phyloP scores from a whole-genome alignment of 1,284 basidiomycete species.

The Rhodotorula mucilaginosa region DNA sequence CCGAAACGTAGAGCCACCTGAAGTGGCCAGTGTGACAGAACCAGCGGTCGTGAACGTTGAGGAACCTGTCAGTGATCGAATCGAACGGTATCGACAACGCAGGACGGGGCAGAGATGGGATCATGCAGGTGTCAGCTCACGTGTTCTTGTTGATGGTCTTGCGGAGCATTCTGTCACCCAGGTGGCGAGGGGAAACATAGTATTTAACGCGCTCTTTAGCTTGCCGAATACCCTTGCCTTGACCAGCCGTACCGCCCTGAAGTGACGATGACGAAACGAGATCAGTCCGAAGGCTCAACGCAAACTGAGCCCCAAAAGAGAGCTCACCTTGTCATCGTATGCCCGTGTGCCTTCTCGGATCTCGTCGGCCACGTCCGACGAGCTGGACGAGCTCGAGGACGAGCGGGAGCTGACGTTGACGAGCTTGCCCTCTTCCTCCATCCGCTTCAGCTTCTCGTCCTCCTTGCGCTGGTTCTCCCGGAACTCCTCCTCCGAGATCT shows the following conservation, averaged over 20 bases:
- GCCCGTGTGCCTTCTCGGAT: slow-evolving; percentile 16
- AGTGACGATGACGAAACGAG: no score
- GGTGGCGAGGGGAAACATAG: slow-evolving; percentile 51
- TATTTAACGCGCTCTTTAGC: slow-evolving; percentile 45
- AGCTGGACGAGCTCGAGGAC: slow-evolving; percentile 11
- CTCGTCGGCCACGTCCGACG: slow-evolving; percentile 29
- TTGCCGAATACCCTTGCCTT: slow-evolving; percentile 34
- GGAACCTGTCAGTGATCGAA: background rate
- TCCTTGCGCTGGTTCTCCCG: slow-evolving; percentile 21
- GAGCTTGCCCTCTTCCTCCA: slow-evolving; percentile 14
- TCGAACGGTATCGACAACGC: background rate
- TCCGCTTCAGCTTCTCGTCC: slow-evolving; percentile 17
- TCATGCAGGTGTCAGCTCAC: slow-evolving; percentile 47
- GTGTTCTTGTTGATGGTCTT: slow-evolving; percentile 64
- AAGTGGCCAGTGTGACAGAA: slow-evolving; percentile 21
- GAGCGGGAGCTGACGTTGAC: slow-evolving; percentile 26
- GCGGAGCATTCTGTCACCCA: slow-evolving; percentile 60
- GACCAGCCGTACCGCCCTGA: slow-evolving; percentile 35
- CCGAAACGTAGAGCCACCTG: slow-evolving; percentile 37
- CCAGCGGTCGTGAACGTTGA: slow-evolving; percentile 13
- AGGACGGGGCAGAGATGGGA: background rate
- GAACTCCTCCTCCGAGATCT: slow-evolving; percentile 40
- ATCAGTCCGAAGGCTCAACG: background rate
- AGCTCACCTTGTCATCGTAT: slow-evolving; percentile 33
- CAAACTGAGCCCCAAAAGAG: background rate